Base-by-base conservation (phyloP, 176 grass and related monocot genomes). In the Bothriochloa decipiens region DNA sequence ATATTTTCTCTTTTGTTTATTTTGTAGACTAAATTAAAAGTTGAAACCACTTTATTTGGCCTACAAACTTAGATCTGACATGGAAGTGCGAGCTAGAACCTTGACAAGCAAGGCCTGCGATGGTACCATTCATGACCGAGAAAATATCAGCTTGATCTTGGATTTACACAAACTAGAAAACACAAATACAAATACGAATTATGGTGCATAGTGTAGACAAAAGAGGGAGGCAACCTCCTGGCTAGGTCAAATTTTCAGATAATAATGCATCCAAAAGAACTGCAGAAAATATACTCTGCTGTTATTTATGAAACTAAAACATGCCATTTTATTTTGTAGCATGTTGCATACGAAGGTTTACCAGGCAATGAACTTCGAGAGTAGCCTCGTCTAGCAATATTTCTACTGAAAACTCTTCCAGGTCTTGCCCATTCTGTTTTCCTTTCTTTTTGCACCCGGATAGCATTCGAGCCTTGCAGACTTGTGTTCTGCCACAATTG, bases 301-400 rank as follows among this genome's bases (percentile, higher is more conserved):
- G 68, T 49, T 88, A 26, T 7, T 50, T 29, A 27, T 50, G 18
- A 64, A 53, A 78, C 7, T 23, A 62, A 27, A 83, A 89, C 14
- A 67, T 20, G 72, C 36, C 20, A 45, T 63, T 66, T 27, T n/a
- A 82, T 52, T 65, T 7, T 68, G 43, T 60, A 39, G 20, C 70
- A 81, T 52, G 3, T 40, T 41, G 40, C 39, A 37, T 26, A 73
- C 16, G 58, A 18, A 76, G 57, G 22, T 70, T 85, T 81, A 91
- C 89, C 85, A 82, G 81, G 71, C 45, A 72, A 69, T 67, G 89
- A 49, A 86, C 64, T 88, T 70, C 33, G 83, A 75, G 83, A 72
- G 63, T 83, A 86, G 23, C 79, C 79, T 68, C 86, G 74, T 83
- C 70, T 92, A 27, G 75, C 83, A 57, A 8, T 50, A 60, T 80